Evolutionary conservation across 2,329 filamentous ascomycete species (phyloP).

Genomic region (Diplodia seriata): DNA sequence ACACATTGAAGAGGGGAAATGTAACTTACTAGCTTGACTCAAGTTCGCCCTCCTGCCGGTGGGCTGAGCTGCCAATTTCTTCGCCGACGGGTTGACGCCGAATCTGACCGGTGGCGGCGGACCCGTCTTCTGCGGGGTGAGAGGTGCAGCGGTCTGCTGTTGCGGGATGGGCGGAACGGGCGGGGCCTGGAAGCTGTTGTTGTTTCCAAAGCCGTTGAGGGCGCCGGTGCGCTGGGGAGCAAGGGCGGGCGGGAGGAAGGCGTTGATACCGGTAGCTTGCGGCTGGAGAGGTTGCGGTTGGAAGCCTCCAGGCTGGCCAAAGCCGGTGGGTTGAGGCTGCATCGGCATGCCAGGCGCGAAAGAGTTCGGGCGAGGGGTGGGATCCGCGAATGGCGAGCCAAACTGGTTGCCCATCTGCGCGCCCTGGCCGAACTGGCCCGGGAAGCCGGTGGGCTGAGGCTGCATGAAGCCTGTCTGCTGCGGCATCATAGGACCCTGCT

Average conservation of each 20-base stretch:
- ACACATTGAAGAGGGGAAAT: not conserved
- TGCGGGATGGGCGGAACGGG: constrained; percentile 64
- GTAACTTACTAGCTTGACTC: constrained; percentile 88
- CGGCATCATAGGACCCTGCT: constrained; percentile 35
- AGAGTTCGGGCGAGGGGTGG: constrained; percentile 25
- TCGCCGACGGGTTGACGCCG: constrained; percentile 74
- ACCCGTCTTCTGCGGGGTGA: constrained; percentile 80
- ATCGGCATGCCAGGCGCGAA: constrained; percentile 13
- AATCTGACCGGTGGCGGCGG: constrained; percentile 89
- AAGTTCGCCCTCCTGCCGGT: constrained; percentile 92
- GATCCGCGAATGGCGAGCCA: constrained; percentile 55
- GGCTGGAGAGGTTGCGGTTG: constrained; percentile 52
- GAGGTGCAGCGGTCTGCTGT: constrained; percentile 65
- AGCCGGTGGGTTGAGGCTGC: constrained; percentile 15
- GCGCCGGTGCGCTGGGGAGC: constrained; percentile 57
- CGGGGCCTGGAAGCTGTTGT: constrained; percentile 52
- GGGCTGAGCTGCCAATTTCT: constrained; percentile 82
- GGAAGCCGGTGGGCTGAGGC: constrained; percentile 53
- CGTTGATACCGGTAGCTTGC: constrained; percentile 63
- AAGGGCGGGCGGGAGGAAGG: constrained; percentile 54
- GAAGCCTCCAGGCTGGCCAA: constrained; percentile 34
- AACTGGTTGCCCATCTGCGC: constrained; percentile 53
- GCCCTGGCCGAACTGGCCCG: constrained; percentile 57
- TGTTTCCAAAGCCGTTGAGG: constrained; percentile 53
- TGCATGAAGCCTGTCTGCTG: constrained; percentile 67